A percentile compares a stretch with the other conserved stretches of the same genome.
phyloP scores from a whole-genome alignment of 2,329 filamentous ascomycete genomes.

The Grosmannia huntii region DNA sequence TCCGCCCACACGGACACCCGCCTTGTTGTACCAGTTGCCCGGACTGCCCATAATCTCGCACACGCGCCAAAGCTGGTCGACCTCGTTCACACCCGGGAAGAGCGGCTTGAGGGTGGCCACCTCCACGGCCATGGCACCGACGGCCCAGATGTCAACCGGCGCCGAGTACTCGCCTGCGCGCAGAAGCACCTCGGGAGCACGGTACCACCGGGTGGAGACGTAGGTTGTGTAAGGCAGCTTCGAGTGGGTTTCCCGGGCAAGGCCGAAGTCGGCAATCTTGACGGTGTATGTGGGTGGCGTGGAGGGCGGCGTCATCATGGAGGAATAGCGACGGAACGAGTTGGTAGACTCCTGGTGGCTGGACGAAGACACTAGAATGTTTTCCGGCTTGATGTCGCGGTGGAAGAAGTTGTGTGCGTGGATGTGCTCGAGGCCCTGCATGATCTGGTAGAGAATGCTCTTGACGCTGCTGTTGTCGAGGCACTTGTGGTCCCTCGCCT shows the following conservation, averaged over 20 bases:
- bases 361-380: conserved; percentile 92
- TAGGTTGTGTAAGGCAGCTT: conserved; percentile 96
- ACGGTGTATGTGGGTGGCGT: conserved; percentile 90
- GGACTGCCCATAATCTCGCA: conserved; percentile 99
- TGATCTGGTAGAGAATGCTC: conserved; percentile 94
- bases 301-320: conserved; percentile 84
- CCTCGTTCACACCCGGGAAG: conserved; percentile 95
- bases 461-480: conserved; percentile 87
- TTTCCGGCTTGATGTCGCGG: conserved; percentile 97
- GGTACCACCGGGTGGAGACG: conserved; percentile 96
- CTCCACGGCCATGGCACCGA: conserved; percentile 97
- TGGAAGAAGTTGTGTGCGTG: conserved; percentile 97
- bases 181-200: conserved; percentile 85
- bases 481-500: conserved; percentile 88
- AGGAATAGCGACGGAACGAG: conserved; percentile 85
- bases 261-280: conserved; percentile 96
- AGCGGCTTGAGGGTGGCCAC: conserved; percentile 92
- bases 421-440: conserved; percentile 92
- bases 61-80: conserved; percentile 96
- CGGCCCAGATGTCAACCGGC: conserved; percentile 95
- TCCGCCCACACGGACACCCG: conserved; percentile 73
- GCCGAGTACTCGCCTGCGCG: conserved; percentile 94
- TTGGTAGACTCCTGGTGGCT: conserved; percentile 69
- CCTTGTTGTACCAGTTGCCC: conserved; percentile 94
- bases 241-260: conserved; percentile 94